Evolutionary conservation across 495 filamentous ascomycete species (phyloP).

Genomic region (Neurospora sp.): DNA sequence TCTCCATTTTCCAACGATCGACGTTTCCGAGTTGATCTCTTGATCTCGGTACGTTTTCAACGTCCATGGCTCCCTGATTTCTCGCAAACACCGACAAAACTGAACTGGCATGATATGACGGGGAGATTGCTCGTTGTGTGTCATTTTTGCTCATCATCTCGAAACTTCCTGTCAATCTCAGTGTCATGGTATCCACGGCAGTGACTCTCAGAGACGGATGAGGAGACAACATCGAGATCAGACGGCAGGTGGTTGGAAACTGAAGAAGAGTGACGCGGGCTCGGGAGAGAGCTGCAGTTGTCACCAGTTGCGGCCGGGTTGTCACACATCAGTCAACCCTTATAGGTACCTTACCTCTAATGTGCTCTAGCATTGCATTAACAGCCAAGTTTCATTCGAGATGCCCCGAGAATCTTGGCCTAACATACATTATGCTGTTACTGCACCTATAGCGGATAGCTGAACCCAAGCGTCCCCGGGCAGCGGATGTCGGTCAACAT

Average conservation of each 20-base stretch:
- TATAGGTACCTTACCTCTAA: not conserved
- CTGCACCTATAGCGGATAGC: not conserved
- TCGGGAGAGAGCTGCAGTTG: not conserved
- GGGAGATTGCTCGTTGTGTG: not conserved
- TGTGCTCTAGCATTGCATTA: not conserved
- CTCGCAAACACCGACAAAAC: not conserved
- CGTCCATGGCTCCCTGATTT: not conserved
- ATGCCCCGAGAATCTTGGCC: not conserved
- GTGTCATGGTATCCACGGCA: not conserved
- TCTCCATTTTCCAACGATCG: not conserved
- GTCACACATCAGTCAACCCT: not conserved
- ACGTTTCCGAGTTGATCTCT: not conserved
- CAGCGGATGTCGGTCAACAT: not conserved
- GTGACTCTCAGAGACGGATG: not conserved
- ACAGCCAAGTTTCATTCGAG: not conserved
- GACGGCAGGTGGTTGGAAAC: not conserved
- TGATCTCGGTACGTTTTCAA: not conserved
- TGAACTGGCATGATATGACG: not conserved
- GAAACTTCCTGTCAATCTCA: too few species aligned
- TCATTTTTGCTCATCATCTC: not conserved
- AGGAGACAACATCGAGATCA: not conserved
- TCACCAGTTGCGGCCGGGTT: not conserved
- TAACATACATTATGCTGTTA: not conserved
- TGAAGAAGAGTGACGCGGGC: not conserved
- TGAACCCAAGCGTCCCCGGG: not conserved